Percentiles rank a stretch among this genome's conserved stretches.
These are phyloP conservation scores for Acacia confusa DNA, from an alignment of 306 rosid species.

Conservation along the genomic window DNA sequence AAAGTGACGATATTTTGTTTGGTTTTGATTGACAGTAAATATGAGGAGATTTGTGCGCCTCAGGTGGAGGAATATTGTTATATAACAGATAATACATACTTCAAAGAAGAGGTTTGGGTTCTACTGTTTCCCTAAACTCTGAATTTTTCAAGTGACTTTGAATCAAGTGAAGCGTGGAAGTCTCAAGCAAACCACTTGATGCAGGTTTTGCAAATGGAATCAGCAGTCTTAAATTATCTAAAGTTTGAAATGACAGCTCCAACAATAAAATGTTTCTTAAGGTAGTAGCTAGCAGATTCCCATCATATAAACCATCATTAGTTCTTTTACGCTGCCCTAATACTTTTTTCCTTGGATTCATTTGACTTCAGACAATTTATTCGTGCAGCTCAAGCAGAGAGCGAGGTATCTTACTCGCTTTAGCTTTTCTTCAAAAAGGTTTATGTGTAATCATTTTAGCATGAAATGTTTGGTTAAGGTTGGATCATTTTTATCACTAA, in stretches of 20 bases:
- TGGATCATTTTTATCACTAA: background rate
- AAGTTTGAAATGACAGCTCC: constrained; percentile 41
- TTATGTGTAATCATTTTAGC: no score
- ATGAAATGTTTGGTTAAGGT: no score
- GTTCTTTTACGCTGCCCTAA: constrained; percentile 17
- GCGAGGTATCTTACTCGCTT: constrained; percentile 51
- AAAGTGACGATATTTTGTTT: background rate
- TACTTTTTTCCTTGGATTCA: background rate
- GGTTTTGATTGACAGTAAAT: constrained; percentile 44
- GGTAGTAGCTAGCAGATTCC: constrained; percentile 37
- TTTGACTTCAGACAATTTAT: constrained; percentile 68
- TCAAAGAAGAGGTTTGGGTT: constrained; percentile 59
- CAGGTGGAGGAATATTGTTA: constrained; percentile 78
- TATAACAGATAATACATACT: constrained; percentile 70
- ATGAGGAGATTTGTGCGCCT: constrained; percentile 80
- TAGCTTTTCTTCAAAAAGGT: background rate
- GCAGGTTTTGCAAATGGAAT: constrained; percentile 84
- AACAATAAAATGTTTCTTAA: constrained; percentile 44
- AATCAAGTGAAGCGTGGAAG: background rate
- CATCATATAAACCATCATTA: background rate
- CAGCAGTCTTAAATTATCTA: constrained; percentile 60
- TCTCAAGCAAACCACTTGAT: constrained; percentile 25
- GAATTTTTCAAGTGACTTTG: constrained; percentile 1
- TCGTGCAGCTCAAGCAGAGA: constrained; percentile 86
- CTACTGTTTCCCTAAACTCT: background rate